These are phyloP conservation scores for Xerocomus alliaceus DNA, from an alignment of 1,284 basidiomycete genomes.

Conservation along the genomic window DNA sequence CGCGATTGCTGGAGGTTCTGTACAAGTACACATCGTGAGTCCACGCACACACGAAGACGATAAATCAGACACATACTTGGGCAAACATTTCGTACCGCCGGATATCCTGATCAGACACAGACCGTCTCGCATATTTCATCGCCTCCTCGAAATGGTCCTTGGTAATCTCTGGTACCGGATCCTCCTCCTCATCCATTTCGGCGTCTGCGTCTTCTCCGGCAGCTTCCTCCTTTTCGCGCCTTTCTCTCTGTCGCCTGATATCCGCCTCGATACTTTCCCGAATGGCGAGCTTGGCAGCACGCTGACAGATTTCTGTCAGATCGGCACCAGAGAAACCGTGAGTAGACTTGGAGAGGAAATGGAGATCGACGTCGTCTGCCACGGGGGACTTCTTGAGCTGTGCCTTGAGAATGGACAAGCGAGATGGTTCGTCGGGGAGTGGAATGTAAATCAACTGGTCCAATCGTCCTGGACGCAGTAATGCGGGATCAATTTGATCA, in stretches of 20 bases:
- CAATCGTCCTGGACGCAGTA: conserved; percentile 97
- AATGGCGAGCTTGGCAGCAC: conserved; percentile 96
- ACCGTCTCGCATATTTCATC: conserved; percentile 92
- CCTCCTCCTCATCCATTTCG: conserved; percentile 83
- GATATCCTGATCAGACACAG: conserved; percentile 94
- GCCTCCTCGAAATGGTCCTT: conserved; percentile 97
- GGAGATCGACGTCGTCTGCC: conserved; percentile 84
- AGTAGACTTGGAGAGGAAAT: conserved; percentile 90
- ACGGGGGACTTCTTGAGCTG: conserved; percentile 93
- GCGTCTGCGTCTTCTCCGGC: conserved; percentile 59
- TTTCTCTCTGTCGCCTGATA: conserved; percentile 82
- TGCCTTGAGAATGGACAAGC: conserved; percentile 91
- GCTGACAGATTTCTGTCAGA: conserved; percentile 98
- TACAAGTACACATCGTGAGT: background rate
- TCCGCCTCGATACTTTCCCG: conserved; percentile 95
- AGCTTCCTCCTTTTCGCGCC: conserved; percentile 80
- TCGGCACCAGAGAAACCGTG: conserved; percentile 99
- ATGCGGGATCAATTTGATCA: conserved; percentile 97
- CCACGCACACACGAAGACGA: background rate
- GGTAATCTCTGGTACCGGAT: conserved; percentile 97
- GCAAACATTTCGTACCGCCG: conserved; percentile 93
- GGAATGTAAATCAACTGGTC: conserved; percentile 95
- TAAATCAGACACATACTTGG: conserved; percentile 54
- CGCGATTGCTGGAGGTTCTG: conserved; percentile 89
- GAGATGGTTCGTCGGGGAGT: conserved; percentile 91